phyloP scores from a whole-genome alignment of 768 basidiomycete genomes.

The Lepiota venenata region DNA sequence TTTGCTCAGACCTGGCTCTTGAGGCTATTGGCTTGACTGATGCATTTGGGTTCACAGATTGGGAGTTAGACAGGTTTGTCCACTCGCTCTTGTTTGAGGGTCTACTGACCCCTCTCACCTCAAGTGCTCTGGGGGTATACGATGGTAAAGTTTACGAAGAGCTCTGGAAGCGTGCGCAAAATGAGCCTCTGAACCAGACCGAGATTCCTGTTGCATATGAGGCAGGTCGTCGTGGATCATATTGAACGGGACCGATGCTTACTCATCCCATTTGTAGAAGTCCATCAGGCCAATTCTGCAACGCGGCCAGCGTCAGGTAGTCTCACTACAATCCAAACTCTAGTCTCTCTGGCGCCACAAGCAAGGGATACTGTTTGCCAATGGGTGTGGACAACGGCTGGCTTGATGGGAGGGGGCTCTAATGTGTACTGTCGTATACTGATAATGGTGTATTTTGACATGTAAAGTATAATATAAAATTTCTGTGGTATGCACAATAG shows the following conservation, averaged over 20 bases:
- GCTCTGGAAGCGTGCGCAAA: conserved; percentile 56
- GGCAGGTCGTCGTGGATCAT: conserved; percentile 36
- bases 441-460: too few relatives aligned
- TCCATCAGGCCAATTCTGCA: conserved; percentile 52
- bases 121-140: conserved; percentile 58
- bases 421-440: too few relatives aligned
- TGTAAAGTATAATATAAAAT: too few relatives aligned
- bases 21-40: conserved; percentile 68
- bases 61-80: conserved; percentile 64
- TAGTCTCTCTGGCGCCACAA: background rate
- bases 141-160: conserved; percentile 67
- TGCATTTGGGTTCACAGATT: conserved; percentile 73
- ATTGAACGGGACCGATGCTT: background rate
- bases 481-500: too few relatives aligned
- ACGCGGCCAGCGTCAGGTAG: conserved; percentile 40
- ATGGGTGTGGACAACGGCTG: too few relatives aligned
- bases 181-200: conserved; percentile 55
- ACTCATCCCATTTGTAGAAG: conserved; percentile 22
- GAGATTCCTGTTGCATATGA: conserved; percentile 55
- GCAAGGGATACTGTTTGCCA: too few relatives aligned
- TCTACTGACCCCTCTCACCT: background rate
- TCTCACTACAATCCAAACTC: background rate
- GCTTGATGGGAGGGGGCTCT: too few relatives aligned
- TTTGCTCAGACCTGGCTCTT: conserved; percentile 53
- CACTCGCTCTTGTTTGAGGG: background rate